These are phyloP conservation scores for Psidium guajava DNA, from an alignment of 345 rosid species.

Conservation along the genomic window DNA sequence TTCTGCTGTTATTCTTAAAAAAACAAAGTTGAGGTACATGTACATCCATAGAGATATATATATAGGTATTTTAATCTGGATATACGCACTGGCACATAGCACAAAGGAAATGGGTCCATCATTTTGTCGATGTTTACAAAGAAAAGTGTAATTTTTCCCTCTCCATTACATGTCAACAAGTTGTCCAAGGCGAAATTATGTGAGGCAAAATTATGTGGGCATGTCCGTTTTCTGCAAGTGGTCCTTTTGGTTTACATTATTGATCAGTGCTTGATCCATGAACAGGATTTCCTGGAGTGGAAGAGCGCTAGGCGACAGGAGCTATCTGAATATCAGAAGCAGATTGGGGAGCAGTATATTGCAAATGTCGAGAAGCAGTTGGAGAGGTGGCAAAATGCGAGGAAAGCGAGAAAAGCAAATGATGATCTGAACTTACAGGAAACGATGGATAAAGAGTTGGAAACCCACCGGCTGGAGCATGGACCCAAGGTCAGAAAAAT, in stretches of 20 bases:
- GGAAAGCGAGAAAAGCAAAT: constrained; percentile 55
- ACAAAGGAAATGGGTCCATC: not conserved
- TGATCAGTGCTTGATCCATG: not conserved
- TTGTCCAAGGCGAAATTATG: not conserved
- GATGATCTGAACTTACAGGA: constrained; percentile 72
- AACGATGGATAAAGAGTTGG: constrained; percentile 95
- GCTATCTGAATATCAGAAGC: constrained; percentile 72
- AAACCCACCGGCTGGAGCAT: constrained; percentile 84
- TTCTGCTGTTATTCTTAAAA: not conserved
- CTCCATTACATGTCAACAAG: not conserved
- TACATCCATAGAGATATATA: not conserved
- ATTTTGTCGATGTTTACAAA: not conserved
- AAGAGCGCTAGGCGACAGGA: constrained; percentile 67
- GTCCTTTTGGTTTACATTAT: not conserved
- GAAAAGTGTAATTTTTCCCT: not conserved
- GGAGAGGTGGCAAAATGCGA: constrained; percentile 94
- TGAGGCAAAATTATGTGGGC: not conserved
- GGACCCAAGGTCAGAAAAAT: constrained; percentile 92
- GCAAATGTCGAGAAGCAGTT: constrained; percentile 78
- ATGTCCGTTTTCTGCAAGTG: not conserved
- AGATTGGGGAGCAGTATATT: constrained; percentile 51
- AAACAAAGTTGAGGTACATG: not conserved
- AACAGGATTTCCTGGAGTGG: constrained; percentile 72
- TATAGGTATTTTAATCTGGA: not conserved
- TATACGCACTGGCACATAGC: not conserved